A percentile compares a stretch with the other conserved stretches of the same genome.
These are phyloP conservation scores for Neobulgaria alba DNA, from an alignment of 2,329 filamentous ascomycete genomes.

Conservation along the genomic window DNA sequence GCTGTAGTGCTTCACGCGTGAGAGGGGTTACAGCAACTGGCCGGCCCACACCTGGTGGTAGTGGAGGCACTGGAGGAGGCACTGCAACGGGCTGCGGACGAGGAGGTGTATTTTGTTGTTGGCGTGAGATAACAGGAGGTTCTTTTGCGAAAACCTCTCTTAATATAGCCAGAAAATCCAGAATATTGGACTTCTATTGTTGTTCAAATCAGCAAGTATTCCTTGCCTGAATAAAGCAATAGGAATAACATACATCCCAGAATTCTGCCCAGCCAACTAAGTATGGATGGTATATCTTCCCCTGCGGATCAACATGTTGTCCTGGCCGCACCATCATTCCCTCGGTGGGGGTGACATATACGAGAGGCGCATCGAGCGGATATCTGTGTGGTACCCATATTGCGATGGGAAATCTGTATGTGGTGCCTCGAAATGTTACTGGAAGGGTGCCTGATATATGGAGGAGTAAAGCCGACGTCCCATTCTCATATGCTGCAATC, in stretches of 20 bases:
- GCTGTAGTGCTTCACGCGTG: constrained; percentile 20
- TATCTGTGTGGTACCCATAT: constrained; percentile 92
- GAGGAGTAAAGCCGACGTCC: constrained; percentile 75
- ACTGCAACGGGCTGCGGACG: constrained; percentile 31
- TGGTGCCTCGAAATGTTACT: constrained; percentile 80
- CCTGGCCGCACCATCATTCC: constrained; percentile 86
- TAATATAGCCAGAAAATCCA: constrained; percentile 75
- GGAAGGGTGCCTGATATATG: constrained; percentile 82
- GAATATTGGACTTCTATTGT: constrained; percentile 65
- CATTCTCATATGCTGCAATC: constrained; percentile 72
- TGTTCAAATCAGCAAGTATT: constrained; percentile 1
- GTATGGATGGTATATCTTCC: constrained; percentile 92
- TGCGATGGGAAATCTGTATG: constrained; percentile 84
- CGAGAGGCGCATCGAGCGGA: constrained; percentile 74
- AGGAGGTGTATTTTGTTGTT: constrained; percentile 40
- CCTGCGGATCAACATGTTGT: constrained; percentile 90
- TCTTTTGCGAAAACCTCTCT: constrained; percentile 89
- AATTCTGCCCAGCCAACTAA: constrained; percentile 81
- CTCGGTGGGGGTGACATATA: constrained; percentile 81
- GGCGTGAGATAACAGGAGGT: constrained; percentile 76
- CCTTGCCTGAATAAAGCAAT: background rate
- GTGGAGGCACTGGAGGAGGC: constrained; percentile 63
- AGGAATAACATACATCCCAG: constrained; percentile 65
- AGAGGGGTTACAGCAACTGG: constrained; percentile 32
- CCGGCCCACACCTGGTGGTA: constrained; percentile 54